Evolutionary conservation across 768 basidiomycete species (phyloP), one percentile per base, ranked within the genome.

Genomic region (Vishniacozyma victoriae): DNA sequence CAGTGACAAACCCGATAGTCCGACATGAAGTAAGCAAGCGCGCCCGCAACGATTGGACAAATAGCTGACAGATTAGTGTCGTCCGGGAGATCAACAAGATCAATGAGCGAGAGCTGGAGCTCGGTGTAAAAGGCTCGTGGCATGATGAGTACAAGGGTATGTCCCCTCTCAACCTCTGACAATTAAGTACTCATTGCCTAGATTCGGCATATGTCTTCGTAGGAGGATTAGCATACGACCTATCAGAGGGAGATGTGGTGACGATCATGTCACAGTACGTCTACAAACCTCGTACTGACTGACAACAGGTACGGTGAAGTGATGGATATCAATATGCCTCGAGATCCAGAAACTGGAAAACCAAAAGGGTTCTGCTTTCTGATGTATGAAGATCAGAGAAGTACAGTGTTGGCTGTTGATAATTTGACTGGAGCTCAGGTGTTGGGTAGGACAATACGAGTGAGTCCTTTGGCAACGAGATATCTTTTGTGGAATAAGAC

Each of bases 311-410:
- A 87, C 74, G 93, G 93, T n/a, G 93, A 97, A 65, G 79, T 96
- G 26, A 84, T 90, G 76, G 90, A 99, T 64, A 76, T 96, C 50
- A 91, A 97, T 69, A 78, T 99, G 73, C 92, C 95, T 23, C 80
- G 92, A 41, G 90, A 95, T 75, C 92, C 91, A 67, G 78, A 84
- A 46, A 93, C 93, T 0, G 89, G 90, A 20, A 92, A 93, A 67
- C 77, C 84, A 0, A 82, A 76, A 64, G 95, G 95, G 2, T 99
- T 97, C 69, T 92, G 81, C 7, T 99, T 96, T 76, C 77, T 97
- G 55, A 96, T 97, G 95, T 99, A 97, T 72, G 90, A 93, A 73
- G 91, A 99, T 72, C 95, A 99, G 74, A 81, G 89, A 40, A 93
- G 89, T 51, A 99, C 95, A 5, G 72, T 96, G 42, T 78, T 99